Evolutionary conservation across 2,329 filamentous ascomycete genomes (phyloP).

Genomic region (Tolypocladium amazonense): DNA sequence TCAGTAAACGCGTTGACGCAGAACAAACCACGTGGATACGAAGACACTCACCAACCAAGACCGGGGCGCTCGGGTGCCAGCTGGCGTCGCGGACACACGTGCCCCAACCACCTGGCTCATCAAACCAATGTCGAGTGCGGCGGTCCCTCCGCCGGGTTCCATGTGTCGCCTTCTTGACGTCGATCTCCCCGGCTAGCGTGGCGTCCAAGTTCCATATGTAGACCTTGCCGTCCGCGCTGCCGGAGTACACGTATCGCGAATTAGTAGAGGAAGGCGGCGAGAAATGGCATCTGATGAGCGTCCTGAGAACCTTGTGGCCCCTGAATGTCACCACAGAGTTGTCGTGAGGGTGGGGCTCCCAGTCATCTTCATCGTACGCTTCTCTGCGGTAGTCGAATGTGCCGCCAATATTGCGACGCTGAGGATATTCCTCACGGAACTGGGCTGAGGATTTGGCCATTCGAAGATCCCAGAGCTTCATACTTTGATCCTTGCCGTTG

Average conservation of each 20-base stretch:
- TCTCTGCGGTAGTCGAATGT: constrained; percentile 68
- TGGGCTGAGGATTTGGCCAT: constrained; percentile 71
- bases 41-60: constrained; percentile 52
- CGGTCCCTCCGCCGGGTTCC: constrained; percentile 47
- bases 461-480: constrained; percentile 93
- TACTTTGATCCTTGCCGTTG: constrained; percentile 92
- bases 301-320: constrained; percentile 80
- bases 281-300: constrained; percentile 91
- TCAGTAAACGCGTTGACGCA: not conserved
- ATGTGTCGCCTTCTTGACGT: constrained; percentile 63
- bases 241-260: constrained; percentile 85
- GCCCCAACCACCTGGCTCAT: constrained; percentile 51
- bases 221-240: constrained; percentile 80
- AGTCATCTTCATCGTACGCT: constrained; percentile 53
- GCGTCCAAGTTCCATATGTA: constrained; percentile 93
- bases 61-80: constrained; percentile 79
- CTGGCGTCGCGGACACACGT: constrained; percentile 80
- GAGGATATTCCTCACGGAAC: constrained; percentile 45
- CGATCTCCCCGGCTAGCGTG: constrained; percentile 65
- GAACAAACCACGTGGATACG: not conserved
- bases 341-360: constrained; percentile 59
- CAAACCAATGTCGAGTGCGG: constrained; percentile 43
- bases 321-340: constrained; percentile 91
- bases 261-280: constrained; percentile 78
- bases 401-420: constrained; percentile 39